Conservation (phyloP, 2,329 filamentous ascomycete species). For the Cladosporium sphaerospermum region DNA sequence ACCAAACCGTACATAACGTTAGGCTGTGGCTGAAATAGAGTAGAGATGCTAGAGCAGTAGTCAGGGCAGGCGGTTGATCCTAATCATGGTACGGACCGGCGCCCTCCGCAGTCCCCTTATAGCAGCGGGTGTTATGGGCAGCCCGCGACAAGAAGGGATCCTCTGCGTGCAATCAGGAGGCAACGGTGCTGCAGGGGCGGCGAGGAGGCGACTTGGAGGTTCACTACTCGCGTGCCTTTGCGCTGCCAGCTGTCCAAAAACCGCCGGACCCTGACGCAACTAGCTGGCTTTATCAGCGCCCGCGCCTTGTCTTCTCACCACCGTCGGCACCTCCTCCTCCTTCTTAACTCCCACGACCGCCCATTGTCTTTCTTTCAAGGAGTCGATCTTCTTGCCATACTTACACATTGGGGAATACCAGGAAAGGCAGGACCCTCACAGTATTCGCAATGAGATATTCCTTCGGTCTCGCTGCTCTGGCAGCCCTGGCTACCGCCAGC, state of each 20-base stretch:
- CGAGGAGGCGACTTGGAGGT: not conserved
- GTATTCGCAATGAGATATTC: conserved; percentile 23
- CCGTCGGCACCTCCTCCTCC: not conserved
- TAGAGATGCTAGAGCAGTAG: no score
- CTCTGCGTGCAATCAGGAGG: not conserved
- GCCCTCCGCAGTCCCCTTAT: conserved; percentile 7
- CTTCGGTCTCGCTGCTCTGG: conserved; percentile 43
- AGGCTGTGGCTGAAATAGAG: no score
- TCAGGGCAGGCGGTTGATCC: no score
- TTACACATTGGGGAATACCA: not conserved
- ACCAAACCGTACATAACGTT: no score
- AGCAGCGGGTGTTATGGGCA: conserved; percentile 1
- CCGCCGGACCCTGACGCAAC: not conserved
- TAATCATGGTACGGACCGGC: not conserved
- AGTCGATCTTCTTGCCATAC: conserved; percentile 10
- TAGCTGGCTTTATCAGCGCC: not conserved
- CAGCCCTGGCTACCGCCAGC: conserved; percentile 59
- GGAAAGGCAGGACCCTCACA: not conserved
- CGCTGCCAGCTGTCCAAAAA: not conserved
- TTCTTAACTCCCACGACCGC: not conserved
- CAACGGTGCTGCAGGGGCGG: not conserved
- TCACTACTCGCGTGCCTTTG: not conserved
- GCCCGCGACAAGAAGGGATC: not conserved
- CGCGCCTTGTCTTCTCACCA: not conserved
- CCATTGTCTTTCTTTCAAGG: conserved; percentile 1